phyloP scores from a whole-genome alignment of 108 stramenopile genomes.

The Seminavis robusta region DNA sequence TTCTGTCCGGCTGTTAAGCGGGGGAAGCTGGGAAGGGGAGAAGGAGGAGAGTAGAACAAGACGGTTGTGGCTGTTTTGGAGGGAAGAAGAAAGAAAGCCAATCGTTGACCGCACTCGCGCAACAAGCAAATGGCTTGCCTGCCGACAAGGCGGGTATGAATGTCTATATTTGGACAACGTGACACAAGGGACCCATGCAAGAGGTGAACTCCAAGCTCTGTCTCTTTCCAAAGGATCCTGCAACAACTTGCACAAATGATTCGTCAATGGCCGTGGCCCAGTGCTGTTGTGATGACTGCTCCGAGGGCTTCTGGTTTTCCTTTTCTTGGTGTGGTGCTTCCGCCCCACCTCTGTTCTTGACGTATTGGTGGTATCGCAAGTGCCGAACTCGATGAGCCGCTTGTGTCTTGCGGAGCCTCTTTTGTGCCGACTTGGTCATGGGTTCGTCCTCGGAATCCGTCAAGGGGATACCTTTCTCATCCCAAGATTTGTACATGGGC shows the following conservation, averaged over 20 bases:
- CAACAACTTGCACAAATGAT: conserved; percentile 40
- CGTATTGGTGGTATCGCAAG: conserved; percentile 22
- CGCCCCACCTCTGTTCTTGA: not conserved
- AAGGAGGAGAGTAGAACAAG: too few relatives aligned
- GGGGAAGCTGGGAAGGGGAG: too few relatives aligned
- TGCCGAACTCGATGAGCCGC: conserved; percentile 53
- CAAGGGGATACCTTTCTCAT: conserved; percentile 43
- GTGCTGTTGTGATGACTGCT: conserved; percentile 8
- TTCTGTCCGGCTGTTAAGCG: too few relatives aligned
- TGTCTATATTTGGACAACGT: conserved; percentile 28
- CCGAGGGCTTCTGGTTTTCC: not conserved
- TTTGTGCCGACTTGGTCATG: conserved; percentile 51
- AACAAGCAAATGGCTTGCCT: too few relatives aligned
- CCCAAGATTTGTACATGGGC: conserved; percentile 30
- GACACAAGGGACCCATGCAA: conserved; percentile 73
- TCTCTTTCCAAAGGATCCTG: conserved; percentile 60
- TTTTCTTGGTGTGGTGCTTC: conserved; percentile 6
- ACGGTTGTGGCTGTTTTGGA: too few relatives aligned
- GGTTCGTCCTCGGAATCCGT: conserved; percentile 33
- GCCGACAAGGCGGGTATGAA: too few relatives aligned
- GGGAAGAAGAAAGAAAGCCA: too few relatives aligned
- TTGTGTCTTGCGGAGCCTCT: conserved; percentile 48
- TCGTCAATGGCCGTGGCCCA: too few relatives aligned
- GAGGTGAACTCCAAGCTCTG: conserved; percentile 54
- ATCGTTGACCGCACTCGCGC: too few relatives aligned